phyloP scores from a whole-genome alignment of 495 filamentous ascomycete species.

The Aspergillus sparsus region DNA sequence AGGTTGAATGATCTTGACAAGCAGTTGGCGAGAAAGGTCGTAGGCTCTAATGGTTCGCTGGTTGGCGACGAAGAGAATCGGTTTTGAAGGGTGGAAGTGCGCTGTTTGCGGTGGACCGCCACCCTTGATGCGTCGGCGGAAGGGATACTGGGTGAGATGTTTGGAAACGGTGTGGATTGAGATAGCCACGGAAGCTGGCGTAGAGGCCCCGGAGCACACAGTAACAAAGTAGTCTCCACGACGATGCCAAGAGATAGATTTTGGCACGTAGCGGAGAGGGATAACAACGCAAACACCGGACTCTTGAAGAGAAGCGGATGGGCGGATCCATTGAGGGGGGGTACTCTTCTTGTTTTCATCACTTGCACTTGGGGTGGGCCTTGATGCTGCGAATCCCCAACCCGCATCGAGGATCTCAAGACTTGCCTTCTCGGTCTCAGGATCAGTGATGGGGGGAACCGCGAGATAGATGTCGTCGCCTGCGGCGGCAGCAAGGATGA shows the following conservation, averaged over 20 bases:
- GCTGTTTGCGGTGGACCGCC: conserved; percentile 83
- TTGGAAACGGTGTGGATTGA: conserved; percentile 94
- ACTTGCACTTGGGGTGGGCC: conserved; percentile 58
- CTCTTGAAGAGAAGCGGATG: conserved; percentile 68
- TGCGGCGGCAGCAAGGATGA: conserved; percentile 77
- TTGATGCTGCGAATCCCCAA: conserved; percentile 83
- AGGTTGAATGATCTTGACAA: conserved; percentile 87
- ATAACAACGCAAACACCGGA: conserved; percentile 75
- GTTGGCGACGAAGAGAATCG: conserved; percentile 94
- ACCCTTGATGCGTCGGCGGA: conserved; percentile 73
- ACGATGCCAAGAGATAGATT: conserved; percentile 93
- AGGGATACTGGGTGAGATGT: conserved; percentile 91
- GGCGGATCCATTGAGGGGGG: conserved; percentile 79
- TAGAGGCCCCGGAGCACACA: conserved; percentile 74
- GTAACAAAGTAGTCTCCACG: conserved; percentile 93
- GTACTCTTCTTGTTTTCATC: conserved; percentile 68
- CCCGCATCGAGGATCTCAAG: conserved; percentile 78
- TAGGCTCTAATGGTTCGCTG: conserved; percentile 89
- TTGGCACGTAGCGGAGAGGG: conserved; percentile 78
- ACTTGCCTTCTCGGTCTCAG: conserved; percentile 71
- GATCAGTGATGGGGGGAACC: conserved; percentile 69
- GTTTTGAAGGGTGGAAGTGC: conserved; percentile 89
- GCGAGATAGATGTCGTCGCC: conserved; percentile 85
- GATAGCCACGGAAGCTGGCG: conserved; percentile 67
- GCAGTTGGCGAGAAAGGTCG: conserved; percentile 83